These are phyloP conservation scores for Botrytis paeoniae DNA, from an alignment of 2,329 filamentous ascomycete genomes.

Conservation along the genomic window DNA sequence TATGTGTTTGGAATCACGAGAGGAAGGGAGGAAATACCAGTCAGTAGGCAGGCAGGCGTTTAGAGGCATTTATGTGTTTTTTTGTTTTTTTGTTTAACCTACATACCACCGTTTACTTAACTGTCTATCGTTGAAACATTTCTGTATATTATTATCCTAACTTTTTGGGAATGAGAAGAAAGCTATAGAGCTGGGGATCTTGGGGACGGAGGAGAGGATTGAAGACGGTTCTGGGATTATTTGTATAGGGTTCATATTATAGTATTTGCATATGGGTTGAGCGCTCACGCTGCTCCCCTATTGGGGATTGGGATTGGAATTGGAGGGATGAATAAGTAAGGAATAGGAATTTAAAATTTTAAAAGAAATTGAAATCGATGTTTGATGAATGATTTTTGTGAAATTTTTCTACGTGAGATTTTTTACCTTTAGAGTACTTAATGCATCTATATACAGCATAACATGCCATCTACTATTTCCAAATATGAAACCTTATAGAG, in stretches of 20 bases:
- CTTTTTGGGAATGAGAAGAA: not conserved
- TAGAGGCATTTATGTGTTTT: not conserved
- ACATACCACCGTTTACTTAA: conserved; percentile 7
- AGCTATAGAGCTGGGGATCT: not conserved
- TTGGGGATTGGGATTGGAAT: not conserved
- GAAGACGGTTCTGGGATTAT: not conserved
- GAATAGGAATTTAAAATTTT: not conserved
- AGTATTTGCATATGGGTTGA: conserved; percentile 15
- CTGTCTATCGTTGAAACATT: not conserved
- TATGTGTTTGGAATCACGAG: conserved; percentile 5
- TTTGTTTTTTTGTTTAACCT: not conserved
- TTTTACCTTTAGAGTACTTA: too few species aligned
- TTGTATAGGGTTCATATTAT: not conserved
- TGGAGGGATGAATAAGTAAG: not conserved
- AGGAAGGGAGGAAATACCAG: conserved; percentile 14
- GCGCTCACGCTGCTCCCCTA: conserved; percentile 12
- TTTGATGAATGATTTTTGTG: not conserved
- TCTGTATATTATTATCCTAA: conserved; percentile 5
- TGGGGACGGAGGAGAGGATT: not conserved
- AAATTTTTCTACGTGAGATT: not conserved
- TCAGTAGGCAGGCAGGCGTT: conserved; percentile 10
- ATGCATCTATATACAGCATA: too few species aligned
- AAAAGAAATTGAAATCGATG: not conserved
- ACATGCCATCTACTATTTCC: not conserved
- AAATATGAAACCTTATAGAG: not conserved